A percentile compares a stretch with the other conserved stretches of the same genome.
phyloP scores from a whole-genome alignment of 2,329 filamentous ascomycete species.

The Bipolaris cookei region DNA sequence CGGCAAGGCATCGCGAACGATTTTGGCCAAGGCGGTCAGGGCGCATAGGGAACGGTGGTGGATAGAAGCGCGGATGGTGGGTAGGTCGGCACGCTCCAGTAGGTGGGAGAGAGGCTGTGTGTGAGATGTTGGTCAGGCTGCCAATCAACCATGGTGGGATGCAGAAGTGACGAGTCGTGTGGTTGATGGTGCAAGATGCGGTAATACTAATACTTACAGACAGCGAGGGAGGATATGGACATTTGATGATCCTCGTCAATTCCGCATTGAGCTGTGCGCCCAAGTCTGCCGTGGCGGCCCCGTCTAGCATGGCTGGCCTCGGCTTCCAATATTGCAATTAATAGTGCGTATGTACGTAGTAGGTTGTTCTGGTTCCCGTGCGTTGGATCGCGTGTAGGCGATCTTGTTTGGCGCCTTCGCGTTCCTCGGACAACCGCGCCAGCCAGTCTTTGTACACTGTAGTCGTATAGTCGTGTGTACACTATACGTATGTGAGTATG shows the following conservation, averaged over 20 bases:
- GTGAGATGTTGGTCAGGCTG: conserved; percentile 32
- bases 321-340: neutral
- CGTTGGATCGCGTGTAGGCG: conserved; percentile 6
- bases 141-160: conserved; percentile 6
- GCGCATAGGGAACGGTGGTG: conserved; percentile 56
- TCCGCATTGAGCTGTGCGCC: conserved; percentile 47
- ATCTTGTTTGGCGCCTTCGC: conserved; percentile 21
- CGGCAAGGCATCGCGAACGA: conserved; percentile 58
- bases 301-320: conserved; percentile 8
- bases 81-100: conserved; percentile 39
- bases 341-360: no score
- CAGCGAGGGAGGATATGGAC: conserved; percentile 59
- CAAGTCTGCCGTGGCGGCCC: conserved; percentile 24
- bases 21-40: conserved; percentile 51
- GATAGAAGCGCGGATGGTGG: conserved; percentile 55
- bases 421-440: conserved; percentile 27
- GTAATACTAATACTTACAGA: conserved; percentile 50
- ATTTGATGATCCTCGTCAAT: conserved; percentile 55
- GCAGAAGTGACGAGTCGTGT: conserved; percentile 34
- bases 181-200: conserved; percentile 12
- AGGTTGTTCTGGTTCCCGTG: no score
- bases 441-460: neutral
- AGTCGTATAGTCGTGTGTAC: no score
- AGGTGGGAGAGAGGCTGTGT: conserved; percentile 49
- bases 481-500: no score